A percentile compares a stretch with the other conserved stretches of the same genome.
Evolutionary conservation across 441 rosid genomes (phyloP).

Genomic region (Erysimum pusillum): DNA sequence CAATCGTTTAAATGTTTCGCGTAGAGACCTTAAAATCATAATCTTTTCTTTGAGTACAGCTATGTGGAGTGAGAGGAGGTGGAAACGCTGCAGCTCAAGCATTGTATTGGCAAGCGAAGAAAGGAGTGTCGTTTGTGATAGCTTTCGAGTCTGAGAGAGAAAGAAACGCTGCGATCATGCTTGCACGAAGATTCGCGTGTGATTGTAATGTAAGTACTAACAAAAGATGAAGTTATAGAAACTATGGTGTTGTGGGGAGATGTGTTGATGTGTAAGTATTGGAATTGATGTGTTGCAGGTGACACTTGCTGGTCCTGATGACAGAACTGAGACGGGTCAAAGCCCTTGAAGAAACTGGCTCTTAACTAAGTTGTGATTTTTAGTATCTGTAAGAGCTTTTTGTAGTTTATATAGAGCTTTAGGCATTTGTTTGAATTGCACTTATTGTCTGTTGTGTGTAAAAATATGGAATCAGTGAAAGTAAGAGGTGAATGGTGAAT

Average conservation of each 20-base stretch:
- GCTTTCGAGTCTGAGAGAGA: slow-evolving; percentile 94
- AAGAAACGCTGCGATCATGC: slow-evolving; percentile 91
- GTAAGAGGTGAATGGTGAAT: slow-evolving; percentile 19
- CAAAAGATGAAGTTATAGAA: slow-evolving; percentile 12
- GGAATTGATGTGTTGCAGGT: slow-evolving; percentile 59
- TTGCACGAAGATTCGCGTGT: slow-evolving; percentile 91
- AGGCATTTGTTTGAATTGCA: slow-evolving; percentile 33
- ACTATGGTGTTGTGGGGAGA: neutral
- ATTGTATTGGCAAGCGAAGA: slow-evolving; percentile 87
- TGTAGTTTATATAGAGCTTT: slow-evolving; percentile 37
- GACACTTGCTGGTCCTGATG: slow-evolving; percentile 87
- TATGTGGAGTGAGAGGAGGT: slow-evolving; percentile 98
- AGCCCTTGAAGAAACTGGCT: slow-evolving; percentile 1
- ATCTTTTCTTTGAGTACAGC: slow-evolving; percentile 51
- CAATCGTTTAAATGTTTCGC: neutral
- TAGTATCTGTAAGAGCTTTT: slow-evolving; percentile 30
- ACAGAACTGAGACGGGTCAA: slow-evolving; percentile 56
- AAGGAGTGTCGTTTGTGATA: slow-evolving; percentile 74
- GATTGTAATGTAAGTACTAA: slow-evolving; percentile 85
- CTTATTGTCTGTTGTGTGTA: slow-evolving; percentile 32
- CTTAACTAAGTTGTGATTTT: slow-evolving; percentile 29
- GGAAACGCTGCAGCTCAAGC: slow-evolving; percentile 98
- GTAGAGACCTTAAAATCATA: slow-evolving; percentile 13
- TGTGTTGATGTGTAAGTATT: neutral
- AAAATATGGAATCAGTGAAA: slow-evolving; percentile 25